Base-by-base conservation (phyloP, 176 grass and related monocot species). In the Bolboschoenus planiculmis region DNA sequence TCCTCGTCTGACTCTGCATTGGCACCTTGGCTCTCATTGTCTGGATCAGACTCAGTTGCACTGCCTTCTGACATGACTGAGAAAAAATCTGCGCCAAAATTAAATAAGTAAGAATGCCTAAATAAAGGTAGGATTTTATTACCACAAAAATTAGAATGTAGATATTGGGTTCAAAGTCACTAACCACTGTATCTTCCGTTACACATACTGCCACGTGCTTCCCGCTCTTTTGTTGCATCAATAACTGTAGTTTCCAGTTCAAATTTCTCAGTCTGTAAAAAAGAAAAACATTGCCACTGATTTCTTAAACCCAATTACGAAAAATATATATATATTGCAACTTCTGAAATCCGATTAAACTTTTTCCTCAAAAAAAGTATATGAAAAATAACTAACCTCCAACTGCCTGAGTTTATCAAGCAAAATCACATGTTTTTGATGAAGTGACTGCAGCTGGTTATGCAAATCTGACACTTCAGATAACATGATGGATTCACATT, bases 201-300 rank as follows among this genome's bases (percentile, higher is more conserved):
- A 7, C 59, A 78, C 55, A 73, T 84, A 34, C 88, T 85, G 43
- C 86, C 78, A 77, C 91, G 78, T 42, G 84, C 67, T 70, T 94
- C 95, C 42, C 95, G 91, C 88, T 94, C 95, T 81, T 94, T 97
- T 86, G 88, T 94, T 94, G 91, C 92, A 79, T 94, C 92, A 11
- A 97, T 85, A 83, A 97, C 90, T 23, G 95, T 97, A 82, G 92
- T 94, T 83, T 97, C 95, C 73, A 97, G 79, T 63, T 97, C 95
- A 81, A 97, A 90, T 91, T 97, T 97, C 85, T 97, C 92, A 47
- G 92, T 94, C 95, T 97, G 87, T 67, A 92, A 57, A 86, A 89
- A 57, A 85, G 76, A 91, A 29, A 60, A 53, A 6, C 2, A 27
- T 48, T 20, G 43, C 43, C 50, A 76, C 67, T 76, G 61, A 59